These are phyloP conservation scores for Atkinsonella texensis DNA, from an alignment of 2,329 filamentous ascomycete genomes.

Conservation along the genomic window DNA sequence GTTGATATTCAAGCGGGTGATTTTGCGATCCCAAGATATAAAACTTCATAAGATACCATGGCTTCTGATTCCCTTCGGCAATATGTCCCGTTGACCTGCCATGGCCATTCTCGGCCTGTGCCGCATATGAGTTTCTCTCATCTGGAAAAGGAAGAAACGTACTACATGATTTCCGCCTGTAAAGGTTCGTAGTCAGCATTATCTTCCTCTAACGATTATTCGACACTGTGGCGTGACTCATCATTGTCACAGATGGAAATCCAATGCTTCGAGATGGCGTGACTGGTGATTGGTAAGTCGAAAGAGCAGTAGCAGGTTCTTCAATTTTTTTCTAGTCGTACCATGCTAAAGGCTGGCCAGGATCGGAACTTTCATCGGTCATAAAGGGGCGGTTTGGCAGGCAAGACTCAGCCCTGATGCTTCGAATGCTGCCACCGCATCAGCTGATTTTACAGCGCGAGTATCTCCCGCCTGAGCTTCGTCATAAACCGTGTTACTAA, in stretches of 20 bases:
- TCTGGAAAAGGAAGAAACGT: slow-evolving; percentile 68
- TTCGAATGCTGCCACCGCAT: slow-evolving; percentile 78
- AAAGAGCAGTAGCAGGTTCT: neutral
- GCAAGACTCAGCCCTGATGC: slow-evolving; percentile 82
- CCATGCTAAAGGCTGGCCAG: slow-evolving; percentile 34
- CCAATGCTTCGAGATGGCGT: slow-evolving; percentile 95
- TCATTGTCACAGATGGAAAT: slow-evolving; percentile 62
- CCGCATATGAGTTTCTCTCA: slow-evolving; percentile 85
- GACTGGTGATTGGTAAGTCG: slow-evolving; percentile 74
- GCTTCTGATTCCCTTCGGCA: slow-evolving; percentile 30
- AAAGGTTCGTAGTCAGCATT: slow-evolving; percentile 46
- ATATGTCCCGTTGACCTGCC: slow-evolving; percentile 84
- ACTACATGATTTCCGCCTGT: slow-evolving; percentile 88
- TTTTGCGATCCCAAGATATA: neutral
- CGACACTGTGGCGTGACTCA: slow-evolving; percentile 10
- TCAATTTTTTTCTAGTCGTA: neutral
- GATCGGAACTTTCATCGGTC: slow-evolving; percentile 96
- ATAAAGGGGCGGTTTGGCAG: slow-evolving; percentile 98
- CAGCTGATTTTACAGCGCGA: slow-evolving; percentile 90
- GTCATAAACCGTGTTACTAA: neutral
- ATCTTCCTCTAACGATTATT: slow-evolving; percentile 4
- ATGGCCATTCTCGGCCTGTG: slow-evolving; percentile 86
- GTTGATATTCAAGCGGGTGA: too few relatives aligned
- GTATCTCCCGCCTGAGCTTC: slow-evolving; percentile 17
- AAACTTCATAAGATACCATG: slow-evolving; percentile 14